A percentile compares a stretch with the other conserved stretches of the same genome.
Conservation (phyloP, 345 rosid species). For the Gossypium australe region DNA sequence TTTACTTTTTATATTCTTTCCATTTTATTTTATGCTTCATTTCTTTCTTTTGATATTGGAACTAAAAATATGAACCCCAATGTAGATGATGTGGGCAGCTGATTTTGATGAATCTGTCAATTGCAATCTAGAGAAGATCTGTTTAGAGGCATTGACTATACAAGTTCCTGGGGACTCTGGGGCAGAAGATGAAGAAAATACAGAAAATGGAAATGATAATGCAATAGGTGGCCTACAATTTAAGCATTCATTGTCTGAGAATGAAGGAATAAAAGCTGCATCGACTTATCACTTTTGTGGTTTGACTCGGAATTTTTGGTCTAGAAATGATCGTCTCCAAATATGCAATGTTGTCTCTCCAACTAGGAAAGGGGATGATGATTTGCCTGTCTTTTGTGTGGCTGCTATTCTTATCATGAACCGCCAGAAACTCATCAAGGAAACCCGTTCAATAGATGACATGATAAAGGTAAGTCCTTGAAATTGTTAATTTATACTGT, state of each 20-base stretch:
- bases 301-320: conserved; percentile 63
- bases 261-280: conserved; percentile 41
- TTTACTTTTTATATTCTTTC: background rate
- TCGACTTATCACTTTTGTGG: conserved; percentile 68
- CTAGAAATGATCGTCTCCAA: conserved; percentile 50
- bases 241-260: conserved; percentile 39
- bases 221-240: conserved; percentile 34
- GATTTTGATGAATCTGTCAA: conserved; percentile 65
- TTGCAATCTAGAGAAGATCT: conserved; percentile 53
- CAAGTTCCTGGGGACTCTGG: conserved; percentile 42
- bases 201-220: conserved; percentile 34
- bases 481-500: background rate
- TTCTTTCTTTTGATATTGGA: background rate
- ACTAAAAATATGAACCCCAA: conserved; percentile 8
- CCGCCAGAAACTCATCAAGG: conserved; percentile 77
- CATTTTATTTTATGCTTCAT: background rate
- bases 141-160: conserved; percentile 64
- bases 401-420: conserved; percentile 82
- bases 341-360: conserved; percentile 44
- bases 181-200: conserved; percentile 34
- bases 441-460: conserved; percentile 79
- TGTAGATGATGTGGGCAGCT: conserved; percentile 98
- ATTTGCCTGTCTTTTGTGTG: conserved; percentile 81
- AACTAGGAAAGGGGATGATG: conserved; percentile 56
- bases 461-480: conserved; percentile 72